A percentile compares a stretch with the other conserved stretches of the same genome.
phyloP scores from a whole-genome alignment of 139 green algal genomes.

The Ettlia oleoabundans region DNA sequence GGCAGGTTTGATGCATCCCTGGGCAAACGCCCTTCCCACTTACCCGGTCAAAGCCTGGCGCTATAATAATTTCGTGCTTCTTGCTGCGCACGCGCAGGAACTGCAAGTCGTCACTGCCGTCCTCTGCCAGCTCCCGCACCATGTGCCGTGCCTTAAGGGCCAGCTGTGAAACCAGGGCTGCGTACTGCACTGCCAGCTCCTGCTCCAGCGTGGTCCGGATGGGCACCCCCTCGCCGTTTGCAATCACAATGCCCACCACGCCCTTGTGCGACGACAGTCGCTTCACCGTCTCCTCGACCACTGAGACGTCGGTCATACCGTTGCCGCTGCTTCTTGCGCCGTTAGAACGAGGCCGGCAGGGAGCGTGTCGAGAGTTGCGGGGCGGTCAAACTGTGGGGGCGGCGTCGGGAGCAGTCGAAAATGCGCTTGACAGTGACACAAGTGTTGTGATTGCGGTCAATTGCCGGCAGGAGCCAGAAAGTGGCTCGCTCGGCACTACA shows the following conservation, averaged over 20 bases:
- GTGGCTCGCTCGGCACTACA: no score
- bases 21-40: no score
- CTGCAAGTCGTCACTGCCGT: conserved; percentile 86
- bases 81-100: conserved; percentile 84
- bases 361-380: no score
- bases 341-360: no score
- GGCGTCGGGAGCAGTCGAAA: no score
- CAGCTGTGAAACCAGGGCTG: conserved; percentile 66
- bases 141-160: conserved; percentile 74
- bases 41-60: conserved; percentile 74
- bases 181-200: conserved; percentile 77
- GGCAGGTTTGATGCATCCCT: neutral
- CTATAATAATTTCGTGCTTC: conserved; percentile 92
- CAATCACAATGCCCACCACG: conserved; percentile 80
- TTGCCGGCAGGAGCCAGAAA: no score
- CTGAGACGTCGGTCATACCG: conserved; percentile 71
- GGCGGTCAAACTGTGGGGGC: no score
- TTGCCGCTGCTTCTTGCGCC: neutral
- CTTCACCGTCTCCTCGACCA: conserved; percentile 85
- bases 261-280: conserved; percentile 68
- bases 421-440: no score
- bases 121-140: conserved; percentile 76
- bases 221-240: conserved; percentile 87
- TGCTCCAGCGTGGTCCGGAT: conserved; percentile 87
- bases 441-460: no score